phyloP scores from a whole-genome alignment of 306 rosid species.

The Alnus rubra region DNA sequence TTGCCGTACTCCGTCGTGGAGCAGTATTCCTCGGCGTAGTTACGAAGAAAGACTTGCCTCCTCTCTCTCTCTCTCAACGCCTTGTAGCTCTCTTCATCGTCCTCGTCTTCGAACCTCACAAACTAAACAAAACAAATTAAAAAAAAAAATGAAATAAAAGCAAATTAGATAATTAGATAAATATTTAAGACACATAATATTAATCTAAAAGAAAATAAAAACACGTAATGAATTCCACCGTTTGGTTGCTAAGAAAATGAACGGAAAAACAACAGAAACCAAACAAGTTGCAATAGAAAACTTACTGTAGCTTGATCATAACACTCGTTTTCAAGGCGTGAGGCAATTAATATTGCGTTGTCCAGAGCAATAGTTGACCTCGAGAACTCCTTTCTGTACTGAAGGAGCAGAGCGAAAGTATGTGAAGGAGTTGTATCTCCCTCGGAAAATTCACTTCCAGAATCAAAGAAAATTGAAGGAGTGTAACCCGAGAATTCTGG shows the following conservation, averaged over 20 bases:
- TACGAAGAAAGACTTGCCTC: constrained; percentile 38
- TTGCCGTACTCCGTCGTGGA: constrained; percentile 53
- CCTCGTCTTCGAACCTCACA: constrained; percentile 54
- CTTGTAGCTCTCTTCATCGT: constrained; percentile 73
- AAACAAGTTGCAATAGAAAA: constrained; percentile 7
- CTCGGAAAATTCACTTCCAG: constrained; percentile 85
- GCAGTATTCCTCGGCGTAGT: constrained; percentile 52
- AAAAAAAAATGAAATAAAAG: too few relatives aligned
- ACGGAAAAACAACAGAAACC: constrained; percentile 1
- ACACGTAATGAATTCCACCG: background rate
- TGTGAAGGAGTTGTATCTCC: constrained; percentile 66
- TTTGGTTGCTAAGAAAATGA: constrained; percentile 5
- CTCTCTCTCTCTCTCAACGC: constrained; percentile 69
- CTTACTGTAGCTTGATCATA: constrained; percentile 47
- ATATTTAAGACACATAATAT: too few relatives aligned
- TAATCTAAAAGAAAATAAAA: too few relatives aligned
- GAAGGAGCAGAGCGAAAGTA: constrained; percentile 53
- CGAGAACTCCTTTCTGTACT: constrained; percentile 55
- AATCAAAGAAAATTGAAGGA: constrained; percentile 59
- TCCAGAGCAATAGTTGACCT: constrained; percentile 32
- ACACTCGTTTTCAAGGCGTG: constrained; percentile 34
- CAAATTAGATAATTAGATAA: too few relatives aligned
- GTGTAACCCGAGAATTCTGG: constrained; percentile 55
- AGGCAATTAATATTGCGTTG: constrained; percentile 10
- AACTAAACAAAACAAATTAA: constrained; percentile 32